Evolutionary conservation across 495 filamentous ascomycete species (phyloP).

Genomic region (Podospora pseudocomata): DNA sequence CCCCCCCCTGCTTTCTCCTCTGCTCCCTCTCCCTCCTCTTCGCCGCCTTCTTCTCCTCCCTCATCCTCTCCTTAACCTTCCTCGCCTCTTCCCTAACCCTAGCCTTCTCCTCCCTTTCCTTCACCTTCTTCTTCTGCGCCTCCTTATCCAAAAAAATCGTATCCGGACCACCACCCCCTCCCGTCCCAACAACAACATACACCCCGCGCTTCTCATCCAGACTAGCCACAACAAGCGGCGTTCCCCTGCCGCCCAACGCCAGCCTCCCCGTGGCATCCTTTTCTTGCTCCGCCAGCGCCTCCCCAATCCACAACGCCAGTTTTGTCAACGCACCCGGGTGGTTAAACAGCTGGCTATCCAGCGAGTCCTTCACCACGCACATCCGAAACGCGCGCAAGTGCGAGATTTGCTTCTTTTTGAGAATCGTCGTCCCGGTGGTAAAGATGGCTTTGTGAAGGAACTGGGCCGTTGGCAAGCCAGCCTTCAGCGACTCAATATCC

Average conservation of each 20-base stretch:
- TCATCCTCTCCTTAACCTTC: constrained; percentile 42
- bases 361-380: constrained; percentile 91
- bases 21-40: constrained; percentile 52
- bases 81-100: constrained; percentile 61
- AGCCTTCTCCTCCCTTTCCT: constrained; percentile 56
- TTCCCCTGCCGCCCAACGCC: constrained; percentile 64
- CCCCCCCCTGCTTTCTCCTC: constrained; percentile 51
- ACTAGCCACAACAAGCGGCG: constrained; percentile 83
- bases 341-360: constrained; percentile 81
- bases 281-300: constrained; percentile 88
- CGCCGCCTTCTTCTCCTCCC: constrained; percentile 52
- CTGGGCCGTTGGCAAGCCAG: constrained; percentile 77
- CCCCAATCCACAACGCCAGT: constrained; percentile 87
- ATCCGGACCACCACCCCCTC: constrained; percentile 70
- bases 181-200: constrained; percentile 85
- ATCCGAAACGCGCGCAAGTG: constrained; percentile 90
- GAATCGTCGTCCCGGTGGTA: constrained; percentile 81
- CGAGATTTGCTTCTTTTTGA: constrained; percentile 90
- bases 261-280: constrained; percentile 65
- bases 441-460: constrained; percentile 90
- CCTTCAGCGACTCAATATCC: constrained; percentile 70
- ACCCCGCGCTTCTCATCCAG: constrained; percentile 84
- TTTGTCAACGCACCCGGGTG: constrained; percentile 91
- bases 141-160: constrained; percentile 58
- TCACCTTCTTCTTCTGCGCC: constrained; percentile 57